Conservation (phyloP, 2,329 filamentous ascomycete species). For the Podosphaera aphanis region DNA sequence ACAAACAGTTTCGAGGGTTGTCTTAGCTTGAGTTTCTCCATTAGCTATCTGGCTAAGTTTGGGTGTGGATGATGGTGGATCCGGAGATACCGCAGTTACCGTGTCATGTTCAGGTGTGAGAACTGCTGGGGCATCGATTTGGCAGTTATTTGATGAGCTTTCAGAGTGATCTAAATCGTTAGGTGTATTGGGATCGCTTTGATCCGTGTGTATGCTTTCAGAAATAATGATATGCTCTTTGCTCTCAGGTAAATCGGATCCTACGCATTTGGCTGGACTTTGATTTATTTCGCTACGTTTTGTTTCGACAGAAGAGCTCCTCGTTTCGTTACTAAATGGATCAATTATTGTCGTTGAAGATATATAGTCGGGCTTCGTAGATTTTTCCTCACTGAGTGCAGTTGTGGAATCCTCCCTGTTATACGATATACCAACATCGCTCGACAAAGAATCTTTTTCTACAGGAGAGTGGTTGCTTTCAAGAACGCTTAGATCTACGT, state of each 20-base stretch:
- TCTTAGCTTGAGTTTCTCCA: neutral
- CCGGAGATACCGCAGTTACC: neutral
- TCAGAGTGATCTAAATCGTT: neutral
- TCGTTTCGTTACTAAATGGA: neutral
- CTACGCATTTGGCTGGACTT: neutral
- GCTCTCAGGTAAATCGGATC: neutral
- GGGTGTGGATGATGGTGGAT: neutral
- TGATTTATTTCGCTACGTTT: neutral
- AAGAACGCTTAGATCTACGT: constrained; percentile 17
- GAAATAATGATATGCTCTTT: neutral
- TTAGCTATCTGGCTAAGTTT: neutral
- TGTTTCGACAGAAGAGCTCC: neutral
- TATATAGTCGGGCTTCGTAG: constrained; percentile 8
- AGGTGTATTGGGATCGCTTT: neutral
- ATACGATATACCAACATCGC: constrained; percentile 15
- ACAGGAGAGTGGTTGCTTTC: constrained; percentile 16
- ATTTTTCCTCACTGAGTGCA: constrained; percentile 9
- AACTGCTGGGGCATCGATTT: neutral
- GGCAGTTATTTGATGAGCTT: neutral
- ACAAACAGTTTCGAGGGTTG: neutral
- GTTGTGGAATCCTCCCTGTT: constrained; percentile 8
- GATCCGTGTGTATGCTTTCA: neutral
- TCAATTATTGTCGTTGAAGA: constrained; percentile 4
- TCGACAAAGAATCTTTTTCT: constrained; percentile 24
- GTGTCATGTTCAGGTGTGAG: neutral